Evolutionary conservation across 2,329 filamentous ascomycete genomes (phyloP).

Genomic region (Verticillium longisporum): DNA sequence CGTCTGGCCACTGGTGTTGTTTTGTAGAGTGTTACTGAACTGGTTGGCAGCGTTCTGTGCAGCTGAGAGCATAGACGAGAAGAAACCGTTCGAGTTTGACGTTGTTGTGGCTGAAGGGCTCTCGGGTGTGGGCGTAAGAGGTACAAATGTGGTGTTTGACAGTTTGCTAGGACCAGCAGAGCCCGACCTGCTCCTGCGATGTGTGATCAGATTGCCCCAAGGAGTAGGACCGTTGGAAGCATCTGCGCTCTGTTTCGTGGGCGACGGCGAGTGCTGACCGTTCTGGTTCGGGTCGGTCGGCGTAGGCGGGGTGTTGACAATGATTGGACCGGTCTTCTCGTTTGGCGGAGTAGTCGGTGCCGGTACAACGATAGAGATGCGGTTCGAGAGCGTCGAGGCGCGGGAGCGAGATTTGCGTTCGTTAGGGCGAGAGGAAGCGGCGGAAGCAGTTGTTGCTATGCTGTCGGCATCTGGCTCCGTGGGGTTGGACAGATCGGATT

Average conservation of each 20-base stretch:
- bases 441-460: slow-evolving; percentile 6
- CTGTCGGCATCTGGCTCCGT: slow-evolving; percentile 2
- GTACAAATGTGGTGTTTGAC: slow-evolving; percentile 65
- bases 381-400: not conserved
- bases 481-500: slow-evolving; percentile 6
- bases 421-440: not conserved
- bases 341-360: slow-evolving; percentile 42
- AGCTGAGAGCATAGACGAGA: slow-evolving; percentile 86
- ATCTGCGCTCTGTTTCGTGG: slow-evolving; percentile 15
- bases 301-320: slow-evolving; percentile 62
- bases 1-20: slow-evolving; percentile 44
- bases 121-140: slow-evolving; percentile 72
- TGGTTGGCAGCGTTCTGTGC: slow-evolving; percentile 85
- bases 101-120: slow-evolving; percentile 37
- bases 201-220: slow-evolving; percentile 66
- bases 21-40: slow-evolving; percentile 68
- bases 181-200: slow-evolving; percentile 48
- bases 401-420: not conserved
- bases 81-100: slow-evolving; percentile 62
- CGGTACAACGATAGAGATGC: slow-evolving; percentile 10
- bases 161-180: slow-evolving; percentile 74
- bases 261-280: slow-evolving; percentile 4
- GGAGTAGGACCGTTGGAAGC: slow-evolving; percentile 34
- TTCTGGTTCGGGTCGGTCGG: slow-evolving; percentile 38
- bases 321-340: slow-evolving; percentile 37